Evolutionary conservation across 352 stramenopile genomes (phyloP), one percentile per base, ranked within the genome.

Genomic region (Phytopythium chamaehyphon): DNA sequence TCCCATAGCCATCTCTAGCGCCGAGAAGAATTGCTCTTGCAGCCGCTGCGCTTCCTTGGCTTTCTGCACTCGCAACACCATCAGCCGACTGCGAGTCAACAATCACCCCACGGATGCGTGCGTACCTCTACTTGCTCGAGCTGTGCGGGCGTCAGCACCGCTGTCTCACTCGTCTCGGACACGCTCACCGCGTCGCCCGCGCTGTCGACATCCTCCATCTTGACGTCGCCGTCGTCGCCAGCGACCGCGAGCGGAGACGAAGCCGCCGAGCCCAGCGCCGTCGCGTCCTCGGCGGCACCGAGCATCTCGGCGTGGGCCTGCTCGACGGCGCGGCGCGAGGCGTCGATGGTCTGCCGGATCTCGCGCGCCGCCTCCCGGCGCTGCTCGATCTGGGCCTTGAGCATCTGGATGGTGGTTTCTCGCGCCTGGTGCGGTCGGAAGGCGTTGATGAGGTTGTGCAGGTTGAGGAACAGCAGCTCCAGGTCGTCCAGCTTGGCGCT

Each of bases 401-500:
- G 79, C 79, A 92, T 88, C 59, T 91, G 66, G 40, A 94, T 82
- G 51, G 92, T 83, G 14, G 69, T 90, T 62, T 94, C 83, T 3
- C 83, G 75, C n/a, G 81, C 78, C 51, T 94, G 81, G 53, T 94
- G 84, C 42, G 84, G 84, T 18, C 84, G 77, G 66, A 92, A 94
- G 31, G 79, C 64, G 65, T 94, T 94, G 62, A 94, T 94, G 54
- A 92, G 73, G 62, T 94, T 94, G 76, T 94, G 84, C 81, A 94
- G 86, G 64, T 94, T 94, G 49, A 94, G 67, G 53, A 94, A 92
- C 23, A 94, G 73, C 55, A 87, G 72, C 65, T 94, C 84, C 18
- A 94, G 59, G 48, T 94, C 84, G 62, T 89, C 69, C 47, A 94
- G 67, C 64, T 94, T 94, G 44, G 83, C 76, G 61, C 83, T 93